These are phyloP conservation scores for maize (Zea mays) DNA, from an alignment of 176 grass and related monocot genomes.

Conservation along the genomic window DNA sequence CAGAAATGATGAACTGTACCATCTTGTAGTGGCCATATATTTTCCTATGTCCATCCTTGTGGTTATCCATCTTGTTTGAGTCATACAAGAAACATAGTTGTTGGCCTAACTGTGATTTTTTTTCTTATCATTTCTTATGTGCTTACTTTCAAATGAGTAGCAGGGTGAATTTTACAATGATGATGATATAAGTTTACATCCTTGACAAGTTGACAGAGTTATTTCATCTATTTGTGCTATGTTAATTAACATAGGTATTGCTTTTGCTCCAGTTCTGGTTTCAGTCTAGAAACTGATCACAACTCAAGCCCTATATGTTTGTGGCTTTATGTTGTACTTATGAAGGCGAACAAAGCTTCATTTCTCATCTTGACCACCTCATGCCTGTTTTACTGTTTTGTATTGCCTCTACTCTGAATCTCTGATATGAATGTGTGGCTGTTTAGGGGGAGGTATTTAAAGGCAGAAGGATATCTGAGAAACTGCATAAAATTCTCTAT, in stretches of 20 bases:
- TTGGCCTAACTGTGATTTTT: not conserved
- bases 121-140: not conserved
- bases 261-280: slow-evolving; percentile 19
- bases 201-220: not conserved
- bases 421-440: not conserved
- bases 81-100: not conserved
- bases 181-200: not conserved
- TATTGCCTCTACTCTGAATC: not conserved
- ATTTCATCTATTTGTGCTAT: slow-evolving; percentile 24
- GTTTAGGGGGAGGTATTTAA: slow-evolving; percentile 5
- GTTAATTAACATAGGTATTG: not conserved
- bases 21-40: slow-evolving; percentile 11
- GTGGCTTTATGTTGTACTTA: slow-evolving; percentile 1
- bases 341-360: not conserved
- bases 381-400: not conserved
- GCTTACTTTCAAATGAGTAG: no score
- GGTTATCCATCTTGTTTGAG: slow-evolving; percentile 6
- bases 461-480: slow-evolving; percentile 2
- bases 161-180: no score
- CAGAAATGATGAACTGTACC: not conserved
- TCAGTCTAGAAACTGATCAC: not conserved
- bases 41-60: not conserved
- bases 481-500: not conserved
- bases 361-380: not conserved
- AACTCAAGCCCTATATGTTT: not conserved